Evolutionary conservation across 352 stramenopile genomes (phyloP), one percentile per base, ranked within the genome.

Genomic region (Poterioochromonas sp.): DNA sequence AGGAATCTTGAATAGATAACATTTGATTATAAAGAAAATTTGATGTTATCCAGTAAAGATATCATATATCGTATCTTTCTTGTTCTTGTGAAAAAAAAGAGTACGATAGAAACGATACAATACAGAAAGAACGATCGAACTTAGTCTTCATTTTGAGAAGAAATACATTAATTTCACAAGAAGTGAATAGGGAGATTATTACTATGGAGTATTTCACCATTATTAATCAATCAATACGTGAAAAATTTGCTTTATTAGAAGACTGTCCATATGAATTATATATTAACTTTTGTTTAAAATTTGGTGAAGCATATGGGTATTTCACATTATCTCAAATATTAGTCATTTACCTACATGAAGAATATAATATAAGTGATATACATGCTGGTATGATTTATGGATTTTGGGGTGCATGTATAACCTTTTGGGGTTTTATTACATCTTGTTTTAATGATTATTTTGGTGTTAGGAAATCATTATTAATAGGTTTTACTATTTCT

Each of bases 341-440:
- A 39, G 73, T 79, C 26, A 58, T 79, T 34, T 79, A 79, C 40
- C 3, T 79, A 15, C 44, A 77, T 43, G 49, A 83, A n/a, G 77
- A 89, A 73, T 90, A 89, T 80, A 80, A 82, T 1, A 82, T 83
- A 68, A 80, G 65, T 8, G 86, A 90, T 78, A 76, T 87, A 22
- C 49, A 84, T 51, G 86, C 86, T 8, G 86, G 86, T 35, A 76
- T 80, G 22, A 78, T 88, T 12, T 90, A 90, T 76, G 86, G 86
- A 18, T 69, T 83, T 0, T 90, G 82, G 77, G 86, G 86, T 32
- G 83, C 84, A 2, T 51, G 84, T 32, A 87, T 89, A 32, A 87
- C 85, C 0, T 41, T 89, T 22, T 90, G 86, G 79, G 86, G 86
- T n/a, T 78, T 90, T 8, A 34, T 87, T 39, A 85, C 84, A 1